phyloP scores from a whole-genome alignment of 371 early-diverging fungal species.

The Lichtheimia hyalospora region DNA sequence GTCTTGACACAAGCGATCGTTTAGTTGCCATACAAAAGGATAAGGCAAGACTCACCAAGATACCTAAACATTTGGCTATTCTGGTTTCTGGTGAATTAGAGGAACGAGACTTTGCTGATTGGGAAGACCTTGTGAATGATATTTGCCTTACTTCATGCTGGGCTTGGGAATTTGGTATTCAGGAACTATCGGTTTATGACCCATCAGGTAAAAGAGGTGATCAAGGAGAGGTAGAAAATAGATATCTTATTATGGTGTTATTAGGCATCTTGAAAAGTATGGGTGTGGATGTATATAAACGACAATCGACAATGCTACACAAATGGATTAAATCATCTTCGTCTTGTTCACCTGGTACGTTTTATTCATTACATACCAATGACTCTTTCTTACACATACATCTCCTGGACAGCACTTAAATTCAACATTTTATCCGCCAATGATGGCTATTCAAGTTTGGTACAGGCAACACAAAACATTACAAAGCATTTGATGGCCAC shows the following conservation, averaged over 20 bases:
- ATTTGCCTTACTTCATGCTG: conserved; percentile 40
- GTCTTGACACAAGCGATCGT: background rate
- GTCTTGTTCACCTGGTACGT: background rate
- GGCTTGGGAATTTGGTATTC: conserved; percentile 45
- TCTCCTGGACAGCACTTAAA: conserved; percentile 21
- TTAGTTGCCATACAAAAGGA: conserved; percentile 25
- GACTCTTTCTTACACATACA: background rate
- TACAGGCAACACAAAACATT: conserved; percentile 26
- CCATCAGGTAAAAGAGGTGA: conserved; percentile 26
- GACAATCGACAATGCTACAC: conserved; percentile 31
- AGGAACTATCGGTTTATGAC: conserved; percentile 45
- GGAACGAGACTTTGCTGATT: conserved; percentile 26
- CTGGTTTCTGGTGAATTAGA: conserved; percentile 34
- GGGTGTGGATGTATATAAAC: conserved; percentile 31
- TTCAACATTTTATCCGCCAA: conserved; percentile 35
- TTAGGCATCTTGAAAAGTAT: conserved; percentile 28
- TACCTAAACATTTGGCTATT: conserved; percentile 42
- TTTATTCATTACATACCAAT: background rate
- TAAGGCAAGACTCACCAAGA: conserved; percentile 36
- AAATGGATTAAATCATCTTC: conserved; percentile 24
- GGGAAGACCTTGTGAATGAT: conserved; percentile 34
- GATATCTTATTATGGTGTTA: background rate
- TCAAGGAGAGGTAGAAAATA: background rate
- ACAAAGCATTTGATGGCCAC: conserved; percentile 5
- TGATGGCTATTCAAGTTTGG: conserved; percentile 30